phyloP scores from a whole-genome alignment of 176 grass and related monocot genomes.

The Raddia distichophylla region DNA sequence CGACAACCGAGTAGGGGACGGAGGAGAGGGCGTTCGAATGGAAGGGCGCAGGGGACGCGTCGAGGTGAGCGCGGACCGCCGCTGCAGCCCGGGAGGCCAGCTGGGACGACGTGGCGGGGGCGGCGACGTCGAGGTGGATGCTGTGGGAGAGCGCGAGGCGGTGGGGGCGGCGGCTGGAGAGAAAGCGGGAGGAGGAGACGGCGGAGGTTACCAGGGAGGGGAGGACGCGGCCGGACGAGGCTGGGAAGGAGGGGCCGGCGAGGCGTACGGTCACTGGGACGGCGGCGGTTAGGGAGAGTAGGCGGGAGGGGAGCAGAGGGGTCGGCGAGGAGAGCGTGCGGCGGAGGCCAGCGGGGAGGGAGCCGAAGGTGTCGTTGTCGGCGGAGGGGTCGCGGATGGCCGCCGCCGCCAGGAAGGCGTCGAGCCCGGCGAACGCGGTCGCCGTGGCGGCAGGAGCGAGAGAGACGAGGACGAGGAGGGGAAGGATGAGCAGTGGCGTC shows the following conservation, averaged over 20 bases:
- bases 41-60: constrained; percentile 58
- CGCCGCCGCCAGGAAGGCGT: constrained; percentile 57
- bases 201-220: constrained; percentile 46
- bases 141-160: constrained; percentile 55
- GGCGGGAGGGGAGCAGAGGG: constrained; percentile 34
- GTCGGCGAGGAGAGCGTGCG: constrained; percentile 36
- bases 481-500: constrained; percentile 15
- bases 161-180: constrained; percentile 54
- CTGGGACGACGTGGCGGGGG: constrained; percentile 32
- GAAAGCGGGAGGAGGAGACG: constrained; percentile 57
- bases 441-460: not conserved
- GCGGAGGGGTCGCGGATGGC: constrained; percentile 50
- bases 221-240: constrained; percentile 40
- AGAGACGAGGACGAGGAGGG: constrained; percentile 17
- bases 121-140: constrained; percentile 47
- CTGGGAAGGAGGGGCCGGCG: constrained; percentile 58
- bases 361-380: constrained; percentile 56
- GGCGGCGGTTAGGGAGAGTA: constrained; percentile 56
- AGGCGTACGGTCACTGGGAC: constrained; percentile 67
- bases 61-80: constrained; percentile 54
- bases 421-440: constrained; percentile 49
- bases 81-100: constrained; percentile 23
- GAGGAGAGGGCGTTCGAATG: constrained; percentile 57
- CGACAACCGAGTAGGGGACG: constrained; percentile 76
- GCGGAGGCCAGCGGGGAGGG: constrained; percentile 48